Evolutionary conservation across 495 filamentous ascomycete species (phyloP).

Genomic region (Penicillium antarcticum): DNA sequence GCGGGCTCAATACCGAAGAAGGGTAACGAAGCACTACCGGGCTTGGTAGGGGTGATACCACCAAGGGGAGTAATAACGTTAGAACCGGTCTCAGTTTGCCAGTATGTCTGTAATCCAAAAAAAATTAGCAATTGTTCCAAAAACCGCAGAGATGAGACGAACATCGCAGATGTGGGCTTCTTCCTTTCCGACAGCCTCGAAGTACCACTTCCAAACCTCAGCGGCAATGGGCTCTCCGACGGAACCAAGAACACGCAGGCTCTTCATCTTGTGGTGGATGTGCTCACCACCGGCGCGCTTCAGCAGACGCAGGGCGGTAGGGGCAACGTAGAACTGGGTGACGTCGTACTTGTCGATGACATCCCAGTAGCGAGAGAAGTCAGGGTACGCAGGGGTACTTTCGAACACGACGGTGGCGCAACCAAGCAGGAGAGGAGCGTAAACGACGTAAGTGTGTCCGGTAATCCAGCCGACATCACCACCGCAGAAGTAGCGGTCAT

Average conservation of each 20-base stretch:
- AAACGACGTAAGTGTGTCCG: slow-evolving; percentile 98
- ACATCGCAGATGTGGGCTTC: slow-evolving; percentile 94
- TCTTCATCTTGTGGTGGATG: slow-evolving; percentile 84
- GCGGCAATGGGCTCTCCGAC: slow-evolving; percentile 98
- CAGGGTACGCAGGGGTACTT: slow-evolving; percentile 94
- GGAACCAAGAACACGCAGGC: slow-evolving; percentile 86
- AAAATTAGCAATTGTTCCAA: slow-evolving; percentile 1
- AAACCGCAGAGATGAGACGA: slow-evolving; percentile 37
- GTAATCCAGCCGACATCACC: slow-evolving; percentile 99
- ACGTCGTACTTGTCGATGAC: slow-evolving; percentile 93
- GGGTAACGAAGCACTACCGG: slow-evolving; percentile 53
- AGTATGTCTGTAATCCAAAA: slow-evolving; percentile 87
- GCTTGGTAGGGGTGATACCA: slow-evolving; percentile 55
- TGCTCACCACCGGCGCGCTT: slow-evolving; percentile 94
- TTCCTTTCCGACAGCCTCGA: slow-evolving; percentile 90
- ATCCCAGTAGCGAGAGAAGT: slow-evolving; percentile 99
- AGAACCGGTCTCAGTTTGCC: slow-evolving; percentile 99
- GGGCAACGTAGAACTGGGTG: slow-evolving; percentile 98
- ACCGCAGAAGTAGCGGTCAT: slow-evolving; percentile 93
- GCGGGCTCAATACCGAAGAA: slow-evolving; percentile 99
- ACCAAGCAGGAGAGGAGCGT: slow-evolving; percentile 89
- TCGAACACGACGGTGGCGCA: slow-evolving; percentile 98
- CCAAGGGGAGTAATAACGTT: slow-evolving; percentile 69
- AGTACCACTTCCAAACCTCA: slow-evolving; percentile 99
- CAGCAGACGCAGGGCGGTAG: slow-evolving; percentile 85